Evolutionary conservation across 495 filamentous ascomycete genomes (phyloP).

Genomic region (Aspergillus carlsbadensis): DNA sequence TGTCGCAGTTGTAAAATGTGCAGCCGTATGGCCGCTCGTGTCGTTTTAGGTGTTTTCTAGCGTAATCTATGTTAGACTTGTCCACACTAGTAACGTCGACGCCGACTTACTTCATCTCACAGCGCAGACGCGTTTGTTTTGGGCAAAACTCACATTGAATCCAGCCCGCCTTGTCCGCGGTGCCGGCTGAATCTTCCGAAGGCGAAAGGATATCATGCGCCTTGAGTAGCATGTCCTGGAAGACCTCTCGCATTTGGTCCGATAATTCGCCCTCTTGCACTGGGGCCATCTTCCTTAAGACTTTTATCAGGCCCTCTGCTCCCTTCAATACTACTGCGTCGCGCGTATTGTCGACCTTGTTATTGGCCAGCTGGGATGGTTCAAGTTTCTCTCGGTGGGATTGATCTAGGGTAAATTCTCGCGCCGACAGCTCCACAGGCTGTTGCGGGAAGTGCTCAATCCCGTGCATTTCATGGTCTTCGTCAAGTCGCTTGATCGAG

Average conservation of each 20-base stretch:
- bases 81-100: neutral
- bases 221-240: slow-evolving; percentile 34
- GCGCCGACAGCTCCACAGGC: slow-evolving; percentile 10
- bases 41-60: slow-evolving; percentile 84
- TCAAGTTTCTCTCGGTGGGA: slow-evolving; percentile 5
- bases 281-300: slow-evolving; percentile 38
- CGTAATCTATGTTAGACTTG: neutral
- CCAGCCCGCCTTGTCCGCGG: slow-evolving; percentile 34
- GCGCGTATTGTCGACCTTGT: slow-evolving; percentile 18
- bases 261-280: slow-evolving; percentile 26
- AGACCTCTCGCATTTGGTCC: slow-evolving; percentile 33
- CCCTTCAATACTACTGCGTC: slow-evolving; percentile 31
- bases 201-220: slow-evolving; percentile 34
- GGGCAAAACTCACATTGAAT: slow-evolving; percentile 53
- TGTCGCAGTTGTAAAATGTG: slow-evolving; percentile 71
- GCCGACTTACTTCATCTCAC: slow-evolving; percentile 66
- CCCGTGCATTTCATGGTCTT: slow-evolving; percentile 20
- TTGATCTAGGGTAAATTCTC: slow-evolving; percentile 14
- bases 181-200: slow-evolving; percentile 8
- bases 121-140: slow-evolving; percentile 57
- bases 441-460: neutral
- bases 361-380: slow-evolving; percentile 5
- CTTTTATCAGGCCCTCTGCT: slow-evolving; percentile 35
- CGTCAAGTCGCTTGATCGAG: slow-evolving; percentile 12
- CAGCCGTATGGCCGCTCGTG: slow-evolving; percentile 87